Base-by-base conservation (phyloP, 176 grass and related monocot species). In the Pontederia paniculata region DNA sequence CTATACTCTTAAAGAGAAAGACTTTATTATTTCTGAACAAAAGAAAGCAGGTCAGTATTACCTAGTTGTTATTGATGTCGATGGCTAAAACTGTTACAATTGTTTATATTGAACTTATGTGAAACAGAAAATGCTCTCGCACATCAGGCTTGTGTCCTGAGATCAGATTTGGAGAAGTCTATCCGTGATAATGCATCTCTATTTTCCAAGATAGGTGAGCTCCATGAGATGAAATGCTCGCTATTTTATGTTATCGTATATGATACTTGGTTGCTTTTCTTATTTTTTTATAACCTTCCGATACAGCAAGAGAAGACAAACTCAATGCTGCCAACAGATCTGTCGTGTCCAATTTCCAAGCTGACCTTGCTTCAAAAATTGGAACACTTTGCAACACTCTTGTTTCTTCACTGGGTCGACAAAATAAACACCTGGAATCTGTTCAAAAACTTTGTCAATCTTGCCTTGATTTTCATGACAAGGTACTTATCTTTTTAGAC, bases 1-100 rank as follows among this genome's bases (percentile, higher is more conserved):
- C 13, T 98, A 98, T 74, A 72, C 72, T 82, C 65, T 98, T 17
- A 88, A 79, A 37, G 87, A 88, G 60, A 98, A 84, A 62, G 87
- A 98, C 42, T 98, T 80, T 21, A 82, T 98, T 58, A 98, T 98
- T 42, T 82, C 66, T 1, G 78, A 98, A 56, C 94, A 98, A 84
- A 88, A 68, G 63, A 98, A 93, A 98, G 83, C 94, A 69, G 94
- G 94, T 91, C 51, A 8, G 8, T 15, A 44, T 58, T 75, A 14
- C 31, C 28, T 44, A n/a, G n/a, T n/a, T n/a, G n/a, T n/a, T n/a
- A 57, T 8, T 2, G 43, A 49, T 25, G 44, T 53, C 11, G 9
- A 18, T 22, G 15, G 21, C 44, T 48, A 53, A 58, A 11, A 11
- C 47, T 62, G 8, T 72, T 7, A 23, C 57, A n/a, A 37, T 11